Percentiles rank a stretch among this genome's conserved stretches.
phyloP scores from a whole-genome alignment of 2,329 filamentous ascomycete genomes.

The Gaeumannomyces sp. region DNA sequence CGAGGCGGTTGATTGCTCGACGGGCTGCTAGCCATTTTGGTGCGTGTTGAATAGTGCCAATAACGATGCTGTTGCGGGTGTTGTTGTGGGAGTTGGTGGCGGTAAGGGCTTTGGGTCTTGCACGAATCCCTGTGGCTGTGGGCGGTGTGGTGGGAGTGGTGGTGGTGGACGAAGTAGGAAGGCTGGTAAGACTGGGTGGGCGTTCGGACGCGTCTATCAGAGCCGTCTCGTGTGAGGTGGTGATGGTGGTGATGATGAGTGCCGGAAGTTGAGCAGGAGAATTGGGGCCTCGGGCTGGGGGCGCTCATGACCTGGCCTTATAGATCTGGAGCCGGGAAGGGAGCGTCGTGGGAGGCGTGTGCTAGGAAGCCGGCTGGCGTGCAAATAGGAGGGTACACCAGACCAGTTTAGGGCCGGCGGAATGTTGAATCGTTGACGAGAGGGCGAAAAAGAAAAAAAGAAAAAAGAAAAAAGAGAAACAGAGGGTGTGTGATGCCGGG shows the following conservation, averaged over 20 bases:
- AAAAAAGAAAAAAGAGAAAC: not conserved
- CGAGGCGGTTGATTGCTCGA: not conserved
- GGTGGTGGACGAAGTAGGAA: not conserved
- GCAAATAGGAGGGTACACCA: not conserved
- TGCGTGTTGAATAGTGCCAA: not conserved
- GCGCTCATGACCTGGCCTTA: constrained; percentile 5
- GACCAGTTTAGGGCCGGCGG: not conserved
- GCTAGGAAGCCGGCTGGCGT: not conserved
- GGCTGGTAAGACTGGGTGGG: not conserved
- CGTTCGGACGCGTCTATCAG: not conserved
- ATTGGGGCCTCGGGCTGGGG: not conserved
- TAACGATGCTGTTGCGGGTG: not conserved
- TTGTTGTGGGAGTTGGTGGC: not conserved
- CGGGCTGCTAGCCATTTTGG: not conserved
- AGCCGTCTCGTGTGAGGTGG: not conserved
- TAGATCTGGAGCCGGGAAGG: not conserved
- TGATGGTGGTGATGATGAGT: not conserved
- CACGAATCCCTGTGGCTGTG: not conserved
- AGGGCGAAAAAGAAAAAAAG: too few species aligned
- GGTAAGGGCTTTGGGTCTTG: not conserved
- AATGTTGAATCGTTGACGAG: constrained; percentile 1
- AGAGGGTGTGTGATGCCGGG: constrained; percentile 1
- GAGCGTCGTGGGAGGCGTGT: not conserved
- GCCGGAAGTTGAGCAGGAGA: not conserved
- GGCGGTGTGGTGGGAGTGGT: not conserved